Evolutionary conservation across 2,329 filamentous ascomycete species (phyloP).

Genomic region (Penicillium paneum): DNA sequence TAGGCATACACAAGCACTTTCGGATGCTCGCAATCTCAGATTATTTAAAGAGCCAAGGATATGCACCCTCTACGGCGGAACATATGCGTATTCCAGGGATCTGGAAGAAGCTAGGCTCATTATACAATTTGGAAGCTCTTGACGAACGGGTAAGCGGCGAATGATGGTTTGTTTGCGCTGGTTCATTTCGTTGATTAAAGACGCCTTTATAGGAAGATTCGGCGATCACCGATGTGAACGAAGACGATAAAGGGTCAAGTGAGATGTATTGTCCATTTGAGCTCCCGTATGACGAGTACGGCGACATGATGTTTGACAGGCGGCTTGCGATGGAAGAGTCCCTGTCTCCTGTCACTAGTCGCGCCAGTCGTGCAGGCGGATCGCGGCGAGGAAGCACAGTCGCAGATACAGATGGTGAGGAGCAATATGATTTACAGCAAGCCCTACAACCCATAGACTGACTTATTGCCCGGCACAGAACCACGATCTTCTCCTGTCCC

Average conservation of each 20-base stretch:
- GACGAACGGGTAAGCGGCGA: constrained; percentile 70
- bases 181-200: constrained; percentile 21
- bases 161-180: neutral
- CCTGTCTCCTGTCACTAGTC: constrained; percentile 40
- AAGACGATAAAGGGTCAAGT: constrained; percentile 49
- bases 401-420: constrained; percentile 48
- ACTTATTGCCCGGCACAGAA: constrained; percentile 29
- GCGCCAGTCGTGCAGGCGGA: constrained; percentile 23
- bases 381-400: constrained; percentile 46
- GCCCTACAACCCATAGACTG: neutral
- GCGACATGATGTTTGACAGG: constrained; percentile 49
- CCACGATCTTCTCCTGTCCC: constrained; percentile 44
- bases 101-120: constrained; percentile 77
- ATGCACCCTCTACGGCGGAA: constrained; percentile 57
- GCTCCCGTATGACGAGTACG: constrained; percentile 54
- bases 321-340: constrained; percentile 44
- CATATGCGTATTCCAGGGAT: constrained; percentile 90
- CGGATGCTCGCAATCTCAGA: constrained; percentile 84
- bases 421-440: neutral
- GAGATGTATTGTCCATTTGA: constrained; percentile 66
- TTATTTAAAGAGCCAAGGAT: constrained; percentile 76
- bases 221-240: constrained; percentile 54
- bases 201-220: constrained; percentile 48
- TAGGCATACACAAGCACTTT: constrained; percentile 88
- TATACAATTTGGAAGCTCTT: constrained; percentile 82